Evolutionary conservation across 352 stramenopile species (phyloP), one percentile per base, ranked within the genome.

Genomic region (Bremia lactucae): DNA sequence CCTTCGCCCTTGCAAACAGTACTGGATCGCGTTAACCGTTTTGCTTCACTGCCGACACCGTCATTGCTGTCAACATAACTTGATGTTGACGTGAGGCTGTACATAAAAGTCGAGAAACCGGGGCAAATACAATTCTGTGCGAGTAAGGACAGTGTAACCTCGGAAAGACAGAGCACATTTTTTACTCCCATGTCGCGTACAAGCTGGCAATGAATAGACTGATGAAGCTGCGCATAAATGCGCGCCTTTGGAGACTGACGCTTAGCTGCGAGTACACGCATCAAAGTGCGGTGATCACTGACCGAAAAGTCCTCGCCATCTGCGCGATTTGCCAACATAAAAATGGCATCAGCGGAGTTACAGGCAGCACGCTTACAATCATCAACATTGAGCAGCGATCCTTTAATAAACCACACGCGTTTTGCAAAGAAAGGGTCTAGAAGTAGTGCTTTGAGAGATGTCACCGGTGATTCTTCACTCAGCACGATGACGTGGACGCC

Each of bases 401-500:
- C 79, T 35, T 89, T 76, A 31, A 92, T 72, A 42, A 88, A 87
- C 34, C 70, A 78, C 37, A 79, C 79, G 23, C 79, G 74, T 46
- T 92, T 92, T 13, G 80, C 70, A 31, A 89, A 86, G 49, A 92
- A 92, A 37, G 79, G 79, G 18, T 89, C 79, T 57, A 89, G 62
- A 2, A 92, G 62, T 28, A 92, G 50, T 29, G 79, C 63, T 28
- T 86, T 68, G 43, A 92, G 73, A 4, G 74, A 69, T 5, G 76
- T 83, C 2, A 74, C 79, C 0, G 79, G 79, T 19, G 82, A 66
- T 20, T 92, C 76, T 28, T 89, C 79, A 38, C 61, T 80, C 14
- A 92, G 41, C 18, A 92, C 74, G 25, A 87, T 65, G 2, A 88
- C 74, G 19, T 84, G 78, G 23, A 88, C 68, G 28, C 86, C 75